phyloP scores from a whole-genome alignment of 2,329 filamentous ascomycete genomes.

The Seiridium cupressi region DNA sequence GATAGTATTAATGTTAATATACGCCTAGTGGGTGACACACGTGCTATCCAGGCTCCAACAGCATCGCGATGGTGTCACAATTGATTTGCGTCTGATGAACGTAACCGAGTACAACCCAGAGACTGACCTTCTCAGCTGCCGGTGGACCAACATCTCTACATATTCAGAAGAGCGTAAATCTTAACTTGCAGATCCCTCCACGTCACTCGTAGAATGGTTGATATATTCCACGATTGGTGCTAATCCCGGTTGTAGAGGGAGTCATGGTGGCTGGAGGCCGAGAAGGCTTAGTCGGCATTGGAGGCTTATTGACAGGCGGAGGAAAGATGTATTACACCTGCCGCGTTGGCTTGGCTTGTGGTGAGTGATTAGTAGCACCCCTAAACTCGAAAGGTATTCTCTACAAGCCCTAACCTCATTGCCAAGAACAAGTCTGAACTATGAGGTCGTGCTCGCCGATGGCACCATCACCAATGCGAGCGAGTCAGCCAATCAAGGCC shows the following conservation, averaged over 20 bases:
- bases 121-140: slow-evolving; percentile 16
- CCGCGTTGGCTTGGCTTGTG: slow-evolving; percentile 38
- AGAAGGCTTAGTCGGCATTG: slow-evolving; percentile 15
- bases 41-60: slow-evolving; percentile 6
- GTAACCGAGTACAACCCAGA: slow-evolving; percentile 23
- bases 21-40: slow-evolving; percentile 8
- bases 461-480: slow-evolving; percentile 9
- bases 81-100: slow-evolving; percentile 19
- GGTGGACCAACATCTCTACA: slow-evolving; percentile 10
- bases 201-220: neutral
- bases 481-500: slow-evolving; percentile 5
- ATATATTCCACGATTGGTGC: neutral
- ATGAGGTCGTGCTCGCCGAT: slow-evolving; percentile 9
- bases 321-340: slow-evolving; percentile 13
- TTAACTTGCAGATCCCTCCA: neutral
- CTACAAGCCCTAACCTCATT: neutral
- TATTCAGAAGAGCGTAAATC: slow-evolving; percentile 7
- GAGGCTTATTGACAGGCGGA: slow-evolving; percentile 17
- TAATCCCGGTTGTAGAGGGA: slow-evolving; percentile 4
- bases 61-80: slow-evolving; percentile 13
- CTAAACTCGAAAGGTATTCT: neutral
- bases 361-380: slow-evolving; percentile 26
- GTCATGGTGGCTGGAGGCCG: slow-evolving; percentile 13
- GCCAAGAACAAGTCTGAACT: slow-evolving; percentile 10
- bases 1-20: neutral